phyloP scores from a whole-genome alignment of 139 green algal species.

The Chloropicon primus region DNA sequence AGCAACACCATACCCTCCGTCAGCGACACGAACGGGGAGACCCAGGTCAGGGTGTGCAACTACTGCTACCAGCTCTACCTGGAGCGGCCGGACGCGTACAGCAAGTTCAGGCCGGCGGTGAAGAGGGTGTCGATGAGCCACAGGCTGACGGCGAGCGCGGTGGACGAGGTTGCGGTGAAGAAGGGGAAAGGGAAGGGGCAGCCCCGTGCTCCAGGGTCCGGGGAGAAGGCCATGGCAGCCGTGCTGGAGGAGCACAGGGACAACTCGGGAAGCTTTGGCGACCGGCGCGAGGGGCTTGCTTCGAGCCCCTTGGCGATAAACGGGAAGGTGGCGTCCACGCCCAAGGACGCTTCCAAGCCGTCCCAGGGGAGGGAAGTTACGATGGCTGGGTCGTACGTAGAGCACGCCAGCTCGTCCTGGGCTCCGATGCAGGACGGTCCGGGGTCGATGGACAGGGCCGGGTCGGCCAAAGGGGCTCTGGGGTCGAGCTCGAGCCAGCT shows the following conservation, averaged over 20 bases:
- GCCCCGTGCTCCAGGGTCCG: too few relatives aligned
- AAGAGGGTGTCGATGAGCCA: not conserved
- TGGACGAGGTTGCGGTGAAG: not conserved
- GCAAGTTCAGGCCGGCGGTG: not conserved
- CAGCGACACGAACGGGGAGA: conserved; percentile 10
- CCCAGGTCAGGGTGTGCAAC: conserved; percentile 32
- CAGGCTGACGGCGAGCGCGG: not conserved
- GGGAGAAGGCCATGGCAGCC: too few relatives aligned
- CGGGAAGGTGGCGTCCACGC: not conserved
- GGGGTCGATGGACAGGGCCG: too few relatives aligned
- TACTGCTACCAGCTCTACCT: conserved; percentile 26
- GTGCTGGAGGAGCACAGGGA: not conserved
- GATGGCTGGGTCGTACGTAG: not conserved
- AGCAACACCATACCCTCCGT: conserved; percentile 19
- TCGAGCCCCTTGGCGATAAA: not conserved
- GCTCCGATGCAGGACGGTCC: too few relatives aligned
- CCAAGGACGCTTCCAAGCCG: too few relatives aligned
- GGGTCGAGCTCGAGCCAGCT: too few relatives aligned
- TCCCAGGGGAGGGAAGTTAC: not conserved
- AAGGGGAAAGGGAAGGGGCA: not conserved
- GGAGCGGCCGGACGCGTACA: not conserved
- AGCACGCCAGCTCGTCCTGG: too few relatives aligned
- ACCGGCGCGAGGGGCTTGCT: too few relatives aligned
- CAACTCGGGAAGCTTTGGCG: not conserved
- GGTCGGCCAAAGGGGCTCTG: too few relatives aligned